These are phyloP conservation scores for Podosphaera fusca DNA, from an alignment of 2,329 filamentous ascomycete genomes.

Conservation along the genomic window DNA sequence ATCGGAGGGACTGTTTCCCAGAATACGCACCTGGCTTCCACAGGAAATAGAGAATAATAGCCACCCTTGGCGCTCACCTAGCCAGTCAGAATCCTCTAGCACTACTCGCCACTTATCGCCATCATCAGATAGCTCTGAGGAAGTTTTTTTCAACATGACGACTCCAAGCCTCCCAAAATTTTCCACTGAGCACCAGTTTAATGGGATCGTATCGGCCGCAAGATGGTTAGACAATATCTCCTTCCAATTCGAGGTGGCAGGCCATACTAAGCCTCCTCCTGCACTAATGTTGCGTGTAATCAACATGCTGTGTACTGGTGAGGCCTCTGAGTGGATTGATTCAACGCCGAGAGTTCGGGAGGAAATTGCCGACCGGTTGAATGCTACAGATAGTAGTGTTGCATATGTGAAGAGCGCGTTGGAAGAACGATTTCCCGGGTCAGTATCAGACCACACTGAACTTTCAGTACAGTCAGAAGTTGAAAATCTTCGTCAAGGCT, in stretches of 20 bases:
- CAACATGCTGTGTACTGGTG: not conserved
- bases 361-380: not conserved
- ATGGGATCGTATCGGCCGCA: not conserved
- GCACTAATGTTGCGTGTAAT: not conserved
- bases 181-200: not conserved
- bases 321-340: not conserved
- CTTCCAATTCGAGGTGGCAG: not conserved
- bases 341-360: not conserved
- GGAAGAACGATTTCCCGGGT: not conserved
- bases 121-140: too few species aligned
- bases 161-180: not conserved
- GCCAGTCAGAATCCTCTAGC: too few species aligned
- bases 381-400: not conserved
- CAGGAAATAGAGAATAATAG: too few species aligned
- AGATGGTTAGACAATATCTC: not conserved
- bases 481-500: not conserved
- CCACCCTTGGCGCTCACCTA: too few species aligned
- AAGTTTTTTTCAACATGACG: not conserved
- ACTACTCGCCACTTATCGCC: too few species aligned
- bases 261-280: not conserved
- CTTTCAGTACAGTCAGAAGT: not conserved
- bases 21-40: too few species aligned
- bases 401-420: not conserved
- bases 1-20: too few species aligned
- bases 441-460: not conserved